Base-by-base conservation (phyloP, 208 protist species). In the Acanthamoeba divionensis region DNA sequence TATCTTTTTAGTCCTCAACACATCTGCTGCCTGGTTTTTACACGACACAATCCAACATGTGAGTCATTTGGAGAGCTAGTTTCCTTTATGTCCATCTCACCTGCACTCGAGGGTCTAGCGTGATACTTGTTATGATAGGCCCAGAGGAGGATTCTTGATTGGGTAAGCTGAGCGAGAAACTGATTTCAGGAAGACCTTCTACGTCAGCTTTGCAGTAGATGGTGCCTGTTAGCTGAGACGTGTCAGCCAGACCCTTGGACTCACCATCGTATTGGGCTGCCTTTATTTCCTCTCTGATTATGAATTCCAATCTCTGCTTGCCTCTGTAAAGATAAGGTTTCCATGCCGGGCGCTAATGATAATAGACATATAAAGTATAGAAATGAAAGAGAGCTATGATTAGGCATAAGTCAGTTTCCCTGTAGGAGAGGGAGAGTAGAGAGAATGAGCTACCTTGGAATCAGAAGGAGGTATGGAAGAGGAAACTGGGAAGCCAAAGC, bases 251-350 rank as follows among this genome's bases (percentile, higher is more conserved):
- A 13, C 36, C 63, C 24, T 60, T 60, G 10, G 67, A 38, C 21
- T 83, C 73, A 29, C 44, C 48, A 62, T 88, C 79, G 60, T 88
- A 88, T 44, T 71, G 79, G 8, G 57, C 45, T 24, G 57, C 79
- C 41, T 88, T 88, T 31, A 88, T 45, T 62, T 88, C 57, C 24
- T 88, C 79, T 38, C 60, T 54, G 15, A 88, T 69, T 29, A 54
- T 52, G 31, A 88, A 71, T n/a, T 88, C 79, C 55, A 88, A 29
- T 3, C 57, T 12, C 38, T 69, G 79, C 60, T 88, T 88, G 2
- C 79, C 79, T 9, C 55, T 65, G 79, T 88, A 69, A 21, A 88
- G 33, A 44, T 88, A 88, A 2, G 79, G 79, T 44, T 88, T 88
- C 79, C 79, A 88, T 13, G 79, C 79, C n/a, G 79, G 79, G 5